Conservation (phyloP, 2,329 filamentous ascomycete genomes). For the Dothidotthia symphoricarpi region DNA sequence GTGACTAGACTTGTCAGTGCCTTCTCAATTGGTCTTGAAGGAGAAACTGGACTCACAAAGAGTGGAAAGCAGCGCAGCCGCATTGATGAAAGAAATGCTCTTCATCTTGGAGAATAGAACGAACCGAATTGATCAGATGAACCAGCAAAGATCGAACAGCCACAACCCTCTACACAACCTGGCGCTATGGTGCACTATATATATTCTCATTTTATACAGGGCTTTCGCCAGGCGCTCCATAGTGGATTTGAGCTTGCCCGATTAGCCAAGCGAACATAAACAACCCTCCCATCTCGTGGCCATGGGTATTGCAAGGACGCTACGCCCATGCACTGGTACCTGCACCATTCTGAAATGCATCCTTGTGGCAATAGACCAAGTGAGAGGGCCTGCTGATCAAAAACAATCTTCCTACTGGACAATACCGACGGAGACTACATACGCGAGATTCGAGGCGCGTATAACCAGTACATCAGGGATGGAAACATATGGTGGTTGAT, state of each 20-base stretch:
- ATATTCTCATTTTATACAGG: conserved; percentile 26
- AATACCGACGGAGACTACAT: conserved; percentile 10
- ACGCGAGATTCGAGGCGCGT: conserved; percentile 18
- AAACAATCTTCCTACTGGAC: conserved; percentile 24
- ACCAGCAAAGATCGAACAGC: conserved; percentile 4
- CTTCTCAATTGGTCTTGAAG: too few relatives aligned
- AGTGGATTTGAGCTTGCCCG: too few relatives aligned
- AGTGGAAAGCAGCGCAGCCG: conserved; percentile 40
- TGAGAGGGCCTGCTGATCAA: conserved; percentile 29
- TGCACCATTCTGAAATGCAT: conserved; percentile 5
- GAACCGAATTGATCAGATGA: conserved; percentile 10
- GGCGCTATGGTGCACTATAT: conserved; percentile 28
- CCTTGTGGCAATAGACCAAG: conserved; percentile 15
- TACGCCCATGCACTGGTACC: too few relatives aligned
- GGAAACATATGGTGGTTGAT: conserved; percentile 36
- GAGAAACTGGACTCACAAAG: conserved; percentile 25
- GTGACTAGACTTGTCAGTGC: conserved; percentile 23
- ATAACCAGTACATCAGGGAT: conserved; percentile 28
- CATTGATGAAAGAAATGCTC: conserved; percentile 33
- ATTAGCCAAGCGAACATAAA: conserved; percentile 24
- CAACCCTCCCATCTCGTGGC: conserved; percentile 13
- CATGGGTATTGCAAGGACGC: too few relatives aligned
- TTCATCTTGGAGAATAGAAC: conserved; percentile 35
- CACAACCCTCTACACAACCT: conserved; percentile 23
- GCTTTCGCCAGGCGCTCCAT: too few relatives aligned